Evolutionary conservation across 257 asterid species (phyloP), one percentile per base, ranked within the genome.

Genomic region (Solanum bukasovii): DNA sequence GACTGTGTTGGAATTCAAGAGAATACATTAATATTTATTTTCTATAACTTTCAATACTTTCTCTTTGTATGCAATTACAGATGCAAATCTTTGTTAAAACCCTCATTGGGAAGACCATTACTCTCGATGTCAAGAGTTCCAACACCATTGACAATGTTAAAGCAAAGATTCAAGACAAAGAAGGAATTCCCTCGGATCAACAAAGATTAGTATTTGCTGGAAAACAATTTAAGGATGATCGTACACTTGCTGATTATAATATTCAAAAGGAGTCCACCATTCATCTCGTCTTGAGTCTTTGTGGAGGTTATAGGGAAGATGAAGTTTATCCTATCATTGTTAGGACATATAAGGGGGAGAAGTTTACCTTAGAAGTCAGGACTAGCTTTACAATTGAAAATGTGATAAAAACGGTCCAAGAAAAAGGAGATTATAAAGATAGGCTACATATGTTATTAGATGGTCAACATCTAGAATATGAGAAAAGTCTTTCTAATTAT

Each of bases 381-480:
- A 42, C n/a, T 78, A 7, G 61, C 23, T 78, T 40, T 42, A 78
- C 37, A 78, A 78, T 78, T 25, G 84, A 78, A 42, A 42, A 78
- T 7, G 5, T 78, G 0, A 42, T 40, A 78, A 78, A 78, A 27
- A 13, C 11, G 84, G 16, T 78, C 5, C 84, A 78, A 42, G 84
- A 78, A 77, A 77, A 77, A 77, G 61, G 84, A 40, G 84, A 77
- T 13, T 77, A 77, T 78, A 78, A 42, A 21, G 70, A 87, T n/a
- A 42, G n/a, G n/a, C 42, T 87, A 34, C 84, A 61, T 12, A 37
- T 61, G 34, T 20, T 59, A 3, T 49, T 83, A 84, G 91, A 87
- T 91, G 84, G 85, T 46, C 25, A 79, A 12, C 68, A 65, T 63
- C 88, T 88, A 92, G 52, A 27, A 40, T 6, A n/a, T 78, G 61